Conservation (phyloP, 306 rosid species). For the Pachyrhizus erosus region DNA sequence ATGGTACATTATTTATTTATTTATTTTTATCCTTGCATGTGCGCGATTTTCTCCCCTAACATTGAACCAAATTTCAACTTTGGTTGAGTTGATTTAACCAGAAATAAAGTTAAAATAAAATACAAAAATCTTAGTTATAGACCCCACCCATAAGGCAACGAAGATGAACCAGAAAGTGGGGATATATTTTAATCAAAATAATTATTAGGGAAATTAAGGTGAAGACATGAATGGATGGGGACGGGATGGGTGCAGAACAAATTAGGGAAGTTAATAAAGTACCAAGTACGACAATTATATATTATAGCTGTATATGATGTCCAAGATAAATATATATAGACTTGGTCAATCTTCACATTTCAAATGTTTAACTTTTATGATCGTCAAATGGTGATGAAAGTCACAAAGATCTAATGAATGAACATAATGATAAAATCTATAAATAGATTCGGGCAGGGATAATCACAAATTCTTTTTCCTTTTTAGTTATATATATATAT, state of each 20-base stretch:
- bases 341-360: conserved; percentile 32
- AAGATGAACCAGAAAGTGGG: conserved; percentile 32
- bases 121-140: not conserved
- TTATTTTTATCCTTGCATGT: not conserved
- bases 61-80: not conserved
- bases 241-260: conserved; percentile 26
- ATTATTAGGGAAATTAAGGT: not conserved
- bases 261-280: conserved; percentile 26
- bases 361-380: not conserved
- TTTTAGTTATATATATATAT: too few species aligned
- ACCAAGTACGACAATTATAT: conserved; percentile 41
- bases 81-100: not conserved
- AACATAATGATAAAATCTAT: conserved; percentile 10
- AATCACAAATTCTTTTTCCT: not conserved
- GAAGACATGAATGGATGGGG: conserved; percentile 27
- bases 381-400: not conserved
- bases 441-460: not conserved
- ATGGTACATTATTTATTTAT: not conserved
- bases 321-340: not conserved
- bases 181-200: not conserved
- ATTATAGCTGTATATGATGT: conserved; percentile 39
- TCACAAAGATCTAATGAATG: not conserved
- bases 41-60: not conserved
- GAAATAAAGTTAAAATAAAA: conserved; percentile 9
- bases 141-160: conserved; percentile 38